Base-by-base conservation (phyloP, 306 rosid species). In the apple (Malus domestica) region DNA sequence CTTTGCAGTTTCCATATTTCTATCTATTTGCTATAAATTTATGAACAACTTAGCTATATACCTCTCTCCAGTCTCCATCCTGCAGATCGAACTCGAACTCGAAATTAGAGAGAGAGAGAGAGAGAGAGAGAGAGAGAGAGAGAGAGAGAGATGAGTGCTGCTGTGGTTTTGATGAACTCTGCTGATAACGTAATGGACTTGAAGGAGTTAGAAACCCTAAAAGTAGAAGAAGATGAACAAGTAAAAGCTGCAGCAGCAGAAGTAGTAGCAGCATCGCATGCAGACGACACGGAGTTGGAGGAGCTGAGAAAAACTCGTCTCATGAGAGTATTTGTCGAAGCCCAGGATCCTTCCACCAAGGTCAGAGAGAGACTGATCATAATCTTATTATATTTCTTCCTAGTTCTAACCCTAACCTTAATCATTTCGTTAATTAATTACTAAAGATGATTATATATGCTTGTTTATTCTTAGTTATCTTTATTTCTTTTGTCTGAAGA, bases 271-370 rank as follows among this genome's bases (percentile, higher is more conserved):
- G 64, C 11, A 20, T 23, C 42, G 32, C 44, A 71, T 63, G 62
- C 42, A 54, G 67, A 76, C 42, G 54, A 10, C 76, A 65, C 8
- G 1, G 75, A 68, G 35, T 51, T 68, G 58, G 64, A 32, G 27
- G 75, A 74, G 74, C 65, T 45, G 29, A 35, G 57, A 64, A 80
- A 68, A 74, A 60, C 12, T 60, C 71, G 49, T 18, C 66, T 80
- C 1, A 74, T 80, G 79, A 74, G 83, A 80, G 75, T 46, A 33
- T 33, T 60, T 60, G 79, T 74, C 22, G 79, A 80, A 68, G 38
- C 23, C 12, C 75, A 74, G 69, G 79, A 80, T 59, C 79, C 83
- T 55, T 80, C 79, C 59, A 68, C 79, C 75, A 68, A 80, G 75
- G 83, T 74, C 4, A 63, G 18, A 9, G 52, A 45, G 52, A 46